Conservation (phyloP, 2,329 filamentous ascomycete genomes). For the Exutisphaerella laricina region DNA sequence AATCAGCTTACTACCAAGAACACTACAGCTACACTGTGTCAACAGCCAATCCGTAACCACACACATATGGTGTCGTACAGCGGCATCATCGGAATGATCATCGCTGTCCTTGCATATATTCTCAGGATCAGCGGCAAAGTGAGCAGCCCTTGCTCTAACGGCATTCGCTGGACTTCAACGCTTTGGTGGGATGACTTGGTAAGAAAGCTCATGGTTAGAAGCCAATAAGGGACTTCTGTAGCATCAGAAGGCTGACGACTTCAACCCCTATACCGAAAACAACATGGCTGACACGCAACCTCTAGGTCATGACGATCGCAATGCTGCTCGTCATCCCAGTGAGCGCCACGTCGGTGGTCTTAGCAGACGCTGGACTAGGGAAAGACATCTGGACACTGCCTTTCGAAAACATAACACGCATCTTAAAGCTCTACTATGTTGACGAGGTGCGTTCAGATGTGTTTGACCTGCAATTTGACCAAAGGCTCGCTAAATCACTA, state of each 20-base stretch:
- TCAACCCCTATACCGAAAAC: too few species aligned
- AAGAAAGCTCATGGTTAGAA: too few species aligned
- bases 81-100: constrained; percentile 11
- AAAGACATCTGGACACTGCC: constrained; percentile 23
- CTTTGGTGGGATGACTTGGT: constrained; percentile 20
- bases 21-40: constrained; percentile 17
- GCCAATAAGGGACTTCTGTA: too few species aligned
- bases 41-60: constrained; percentile 12
- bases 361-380: constrained; percentile 21
- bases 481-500: too few species aligned
- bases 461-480: too few species aligned
- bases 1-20: constrained; percentile 18
- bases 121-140: constrained; percentile 9
- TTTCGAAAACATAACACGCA: constrained; percentile 15
- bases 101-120: constrained; percentile 12
- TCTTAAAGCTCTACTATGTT: constrained; percentile 16
- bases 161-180: constrained; percentile 8
- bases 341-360: constrained; percentile 6
- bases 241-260: too few species aligned
- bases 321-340: constrained; percentile 15
- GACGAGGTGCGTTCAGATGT: too few species aligned
- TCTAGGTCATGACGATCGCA: constrained; percentile 15
- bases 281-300: too few species aligned
- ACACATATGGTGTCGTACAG: constrained; percentile 7
- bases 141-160: neutral